Base-by-base conservation (phyloP, 257 asterid species). In the Euphrasia confusa region DNA sequence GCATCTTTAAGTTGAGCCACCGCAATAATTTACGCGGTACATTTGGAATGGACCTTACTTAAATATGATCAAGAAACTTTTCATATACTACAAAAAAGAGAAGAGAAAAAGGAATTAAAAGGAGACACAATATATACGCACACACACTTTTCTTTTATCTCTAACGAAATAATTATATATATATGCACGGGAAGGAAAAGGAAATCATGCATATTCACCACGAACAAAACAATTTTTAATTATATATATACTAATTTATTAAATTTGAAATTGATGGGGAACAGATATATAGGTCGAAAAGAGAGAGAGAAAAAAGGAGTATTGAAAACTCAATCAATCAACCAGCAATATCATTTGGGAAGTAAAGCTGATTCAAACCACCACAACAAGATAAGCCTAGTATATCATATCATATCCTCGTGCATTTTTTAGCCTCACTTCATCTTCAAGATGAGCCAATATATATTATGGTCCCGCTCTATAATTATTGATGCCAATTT, bases 321-420 rank as follows among this genome's bases (percentile, higher is more conserved):
- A 63, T 17, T 65, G 24, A 4, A 57, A 54, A 66, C 52, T 70
- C 70, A 66, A 57, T 70, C 70, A 53, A 59, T 21, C 45, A 15
- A 26, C 59, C 54, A 54, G 58, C 55, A 58, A 54, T 72, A 62
- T 49, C 39, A 59, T 57, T 61, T 54, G 45, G 70, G 67, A 67
- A 55, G 60, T 61, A 58, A 69, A 65, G 72, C 62, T 63, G 75
- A 75, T 64, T 80, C 66, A 65, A 71, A 66, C 80, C 85, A 80
- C 74, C 73, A 67, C 50, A 64, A 72, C 32, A 66, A 71, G 95
- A 84, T 78, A 78, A 80, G 84, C 82, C 77, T 72, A 78, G 69
- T 50, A 75, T 73, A 78, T 64, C 81, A 75, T 73, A 78, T 64
- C 81, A 80, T 78, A 80, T 81, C 84, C 67, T 60, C 63, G 65